Conservation (phyloP, 116 monocot genomes). For the Cymodocea nodosa region DNA sequence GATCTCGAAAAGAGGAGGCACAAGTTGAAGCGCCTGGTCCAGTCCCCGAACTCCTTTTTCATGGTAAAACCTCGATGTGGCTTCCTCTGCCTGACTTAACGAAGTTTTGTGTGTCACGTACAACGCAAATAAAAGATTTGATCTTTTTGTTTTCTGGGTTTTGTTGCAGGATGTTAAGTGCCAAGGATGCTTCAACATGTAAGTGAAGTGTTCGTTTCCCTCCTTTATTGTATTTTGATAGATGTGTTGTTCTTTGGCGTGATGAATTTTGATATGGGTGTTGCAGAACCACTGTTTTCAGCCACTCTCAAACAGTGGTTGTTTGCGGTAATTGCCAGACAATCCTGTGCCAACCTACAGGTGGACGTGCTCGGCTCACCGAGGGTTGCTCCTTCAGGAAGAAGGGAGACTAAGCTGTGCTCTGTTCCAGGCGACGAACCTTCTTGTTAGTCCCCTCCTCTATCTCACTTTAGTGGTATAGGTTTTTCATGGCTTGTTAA, state of each 20-base stretch:
- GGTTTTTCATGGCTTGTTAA: too few relatives aligned
- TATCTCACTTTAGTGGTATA: too few relatives aligned
- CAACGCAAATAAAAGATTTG: background rate
- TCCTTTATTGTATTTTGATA: background rate
- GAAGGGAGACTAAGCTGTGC: conserved; percentile 16
- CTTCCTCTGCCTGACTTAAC: background rate
- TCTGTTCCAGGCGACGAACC: background rate
- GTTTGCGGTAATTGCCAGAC: conserved; percentile 21
- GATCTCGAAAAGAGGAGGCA: conserved; percentile 49
- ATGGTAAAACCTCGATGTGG: conserved; percentile 26
- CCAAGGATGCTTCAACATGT: conserved; percentile 63
- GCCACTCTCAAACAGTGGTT: conserved; percentile 23
- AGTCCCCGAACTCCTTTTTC: conserved; percentile 55
- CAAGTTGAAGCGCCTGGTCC: conserved; percentile 54
- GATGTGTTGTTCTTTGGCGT: background rate
- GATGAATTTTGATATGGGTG: background rate
- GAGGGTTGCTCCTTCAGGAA: conserved; percentile 23
- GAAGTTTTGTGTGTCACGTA: too few relatives aligned
- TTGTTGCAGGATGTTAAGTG: conserved; percentile 44
- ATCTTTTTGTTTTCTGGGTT: background rate
- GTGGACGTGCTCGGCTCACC: conserved; percentile 20
- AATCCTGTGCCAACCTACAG: conserved; percentile 24
- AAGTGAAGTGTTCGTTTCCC: background rate
- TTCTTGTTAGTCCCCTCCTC: too few relatives aligned
- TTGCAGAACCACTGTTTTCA: conserved; percentile 22